Evolutionary conservation across 768 basidiomycete genomes (phyloP), one percentile per base, ranked within the genome.

Genomic region (Mycena chlorophos): DNA sequence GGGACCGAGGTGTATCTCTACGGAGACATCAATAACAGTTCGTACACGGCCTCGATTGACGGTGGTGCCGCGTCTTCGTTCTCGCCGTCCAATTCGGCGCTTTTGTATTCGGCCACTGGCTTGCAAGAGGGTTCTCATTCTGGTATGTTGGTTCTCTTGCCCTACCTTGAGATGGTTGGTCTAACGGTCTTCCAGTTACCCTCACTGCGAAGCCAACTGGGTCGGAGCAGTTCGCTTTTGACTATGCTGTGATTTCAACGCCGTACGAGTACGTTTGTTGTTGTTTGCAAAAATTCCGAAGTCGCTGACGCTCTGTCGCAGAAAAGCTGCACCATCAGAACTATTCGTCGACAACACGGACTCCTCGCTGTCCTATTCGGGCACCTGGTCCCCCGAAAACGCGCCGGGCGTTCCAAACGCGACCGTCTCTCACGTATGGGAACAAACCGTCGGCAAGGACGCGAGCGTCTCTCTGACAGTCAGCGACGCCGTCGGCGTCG

Each of bases 281-380:
- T 20, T 28, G 1, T 42, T 25, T 13, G 13, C 2, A 4, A 16
- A 8, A 20, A 23, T 16, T 17, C 42, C 10, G 22, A 14, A 8
- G 4, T 23, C 16, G 22, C n/a, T 38, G 42, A n/a, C 52, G 5
- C 5, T 34, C 12, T 4, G 29, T 30, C 27, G 6, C 34, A 58
- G 57, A n/a, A 20, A 54, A n/a, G n/a, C n/a, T 38, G 42, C 51
- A 14, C 59, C 52, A 4, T 6, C 40, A 1, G 52, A 54, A 27
- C 26, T 19, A 5, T 60, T 60, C 23, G 56, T 46, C 34, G 59
- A 60, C 28, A 60, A 60, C 49, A 37, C 49, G 13, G 59, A 56
- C n/a, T 38, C 37, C 4, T 26, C 34, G 30, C 28, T 60, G 17
- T 14, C 42, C 20, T 60, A 60, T 22, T 38, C 27, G 13, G 59